phyloP scores from a whole-genome alignment of 352 stramenopile genomes.

The Halophytophthora polymorphica region DNA sequence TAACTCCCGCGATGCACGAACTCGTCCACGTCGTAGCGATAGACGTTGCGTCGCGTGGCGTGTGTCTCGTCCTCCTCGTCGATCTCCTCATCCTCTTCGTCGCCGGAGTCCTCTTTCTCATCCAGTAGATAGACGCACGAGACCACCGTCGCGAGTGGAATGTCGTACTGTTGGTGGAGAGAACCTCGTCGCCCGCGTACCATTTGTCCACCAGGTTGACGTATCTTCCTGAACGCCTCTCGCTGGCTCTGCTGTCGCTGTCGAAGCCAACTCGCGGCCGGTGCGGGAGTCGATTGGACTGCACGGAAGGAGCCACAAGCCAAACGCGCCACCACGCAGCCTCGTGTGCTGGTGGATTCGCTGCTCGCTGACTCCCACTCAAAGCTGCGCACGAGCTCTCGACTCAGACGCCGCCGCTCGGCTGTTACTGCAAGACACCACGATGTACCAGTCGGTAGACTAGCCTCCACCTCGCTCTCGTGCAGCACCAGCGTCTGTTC shows the following conservation, averaged over 20 bases:
- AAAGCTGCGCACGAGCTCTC: conserved; percentile 28
- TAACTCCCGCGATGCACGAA: conserved; percentile 58
- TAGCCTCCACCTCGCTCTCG: conserved; percentile 59
- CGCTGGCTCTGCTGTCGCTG: background rate
- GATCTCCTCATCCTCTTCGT: conserved; percentile 9
- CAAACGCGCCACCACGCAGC: conserved; percentile 29
- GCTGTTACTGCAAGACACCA: conserved; percentile 28
- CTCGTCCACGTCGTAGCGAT: conserved; percentile 57
- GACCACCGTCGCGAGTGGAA: conserved; percentile 9
- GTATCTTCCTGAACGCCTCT: background rate
- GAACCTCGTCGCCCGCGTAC: background rate
- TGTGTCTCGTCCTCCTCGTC: background rate
- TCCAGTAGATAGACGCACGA: conserved; percentile 55
- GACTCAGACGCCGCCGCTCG: conserved; percentile 19
- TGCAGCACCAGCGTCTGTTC: conserved; percentile 44
- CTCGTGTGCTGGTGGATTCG: conserved; percentile 3
- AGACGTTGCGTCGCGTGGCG: conserved; percentile 12
- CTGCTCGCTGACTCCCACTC: conserved; percentile 23
- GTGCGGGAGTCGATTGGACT: conserved; percentile 2
- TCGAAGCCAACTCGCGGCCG: background rate
- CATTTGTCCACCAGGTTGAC: background rate
- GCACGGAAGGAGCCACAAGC: conserved; percentile 28
- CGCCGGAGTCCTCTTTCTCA: conserved; percentile 18
- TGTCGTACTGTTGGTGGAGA: background rate
- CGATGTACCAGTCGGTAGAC: conserved; percentile 22